phyloP scores from a whole-genome alignment of 73 alveolate genomes.

The Stentor coeruleus region DNA sequence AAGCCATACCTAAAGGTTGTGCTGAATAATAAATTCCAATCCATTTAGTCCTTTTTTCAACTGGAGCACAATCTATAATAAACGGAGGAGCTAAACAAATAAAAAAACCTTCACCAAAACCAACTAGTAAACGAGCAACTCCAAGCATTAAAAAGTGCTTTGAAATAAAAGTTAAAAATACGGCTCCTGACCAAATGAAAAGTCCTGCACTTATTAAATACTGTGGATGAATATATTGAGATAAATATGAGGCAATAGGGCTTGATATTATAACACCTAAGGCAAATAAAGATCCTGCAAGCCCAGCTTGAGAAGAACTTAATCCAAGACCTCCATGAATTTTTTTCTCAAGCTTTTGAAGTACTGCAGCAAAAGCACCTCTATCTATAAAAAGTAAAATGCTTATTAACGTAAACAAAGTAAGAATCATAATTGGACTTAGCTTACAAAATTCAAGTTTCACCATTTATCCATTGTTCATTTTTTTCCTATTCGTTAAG shows the following conservation, averaged over 20 bases:
- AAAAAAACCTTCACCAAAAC: constrained; percentile 19
- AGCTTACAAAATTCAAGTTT: not conserved
- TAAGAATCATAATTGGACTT: not conserved
- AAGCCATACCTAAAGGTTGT: not conserved
- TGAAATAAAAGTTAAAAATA: not conserved
- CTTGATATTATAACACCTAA: not conserved
- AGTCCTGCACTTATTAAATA: not conserved
- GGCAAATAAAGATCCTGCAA: not conserved
- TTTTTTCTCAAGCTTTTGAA: not conserved
- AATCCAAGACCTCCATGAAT: not conserved
- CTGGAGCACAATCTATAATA: constrained; percentile 10
- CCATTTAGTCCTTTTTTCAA: not conserved
- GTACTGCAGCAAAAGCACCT: constrained; percentile 11
- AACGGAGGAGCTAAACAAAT: constrained; percentile 25
- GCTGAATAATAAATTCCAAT: not conserved
- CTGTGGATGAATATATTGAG: not conserved
- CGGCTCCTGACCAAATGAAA: constrained; percentile 13
- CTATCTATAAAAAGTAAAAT: not conserved
- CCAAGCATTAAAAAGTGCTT: not conserved
- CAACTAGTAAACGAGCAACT: not conserved
- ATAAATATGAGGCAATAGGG: not conserved
- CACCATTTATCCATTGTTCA: not conserved
- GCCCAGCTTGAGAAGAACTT: not conserved
- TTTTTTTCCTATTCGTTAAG: not conserved
- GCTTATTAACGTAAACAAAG: not conserved